These are phyloP conservation scores for Aureobasidium lini DNA, from an alignment of 2,329 filamentous ascomycete species.

Conservation along the genomic window DNA sequence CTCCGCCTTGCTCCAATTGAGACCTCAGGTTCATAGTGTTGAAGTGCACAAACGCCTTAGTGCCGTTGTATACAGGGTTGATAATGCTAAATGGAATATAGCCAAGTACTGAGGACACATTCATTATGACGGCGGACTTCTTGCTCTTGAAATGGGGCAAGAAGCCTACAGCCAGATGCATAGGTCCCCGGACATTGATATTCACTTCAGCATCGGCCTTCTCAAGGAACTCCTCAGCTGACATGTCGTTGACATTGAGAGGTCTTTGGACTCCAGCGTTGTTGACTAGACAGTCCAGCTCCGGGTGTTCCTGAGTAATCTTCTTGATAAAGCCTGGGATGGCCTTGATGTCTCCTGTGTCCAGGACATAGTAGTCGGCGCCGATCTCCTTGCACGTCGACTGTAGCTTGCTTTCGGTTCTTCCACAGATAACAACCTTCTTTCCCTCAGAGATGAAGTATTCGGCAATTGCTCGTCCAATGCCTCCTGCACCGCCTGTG, in stretches of 20 bases:
- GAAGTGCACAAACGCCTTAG: constrained; percentile 52
- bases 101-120: constrained; percentile 48
- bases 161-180: constrained; percentile 47
- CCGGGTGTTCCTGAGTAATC: constrained; percentile 43
- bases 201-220: constrained; percentile 52
- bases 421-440: constrained; percentile 46
- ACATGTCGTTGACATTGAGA: constrained; percentile 37
- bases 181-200: constrained; percentile 51
- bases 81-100: constrained; percentile 47
- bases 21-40: constrained; percentile 49
- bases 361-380: constrained; percentile 45
- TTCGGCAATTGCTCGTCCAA: constrained; percentile 43
- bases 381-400: constrained; percentile 38
- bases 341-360: constrained; percentile 40
- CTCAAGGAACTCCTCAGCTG: constrained; percentile 34
- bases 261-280: constrained; percentile 49
- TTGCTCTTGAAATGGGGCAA: constrained; percentile 44
- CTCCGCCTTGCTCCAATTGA: constrained; percentile 37
- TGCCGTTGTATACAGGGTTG: constrained; percentile 54
- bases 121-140: constrained; percentile 41
- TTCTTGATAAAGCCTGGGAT: constrained; percentile 41
- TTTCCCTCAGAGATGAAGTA: constrained; percentile 42
- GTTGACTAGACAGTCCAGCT: constrained; percentile 52
- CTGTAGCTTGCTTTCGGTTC: constrained; percentile 48
- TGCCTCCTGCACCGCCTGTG: constrained; percentile 46